Percentiles rank a stretch among this genome's conserved stretches.
These are phyloP conservation scores for Candida neerlandica DNA, from an alignment of 1,139 yeast genomes.

Conservation along the genomic window DNA sequence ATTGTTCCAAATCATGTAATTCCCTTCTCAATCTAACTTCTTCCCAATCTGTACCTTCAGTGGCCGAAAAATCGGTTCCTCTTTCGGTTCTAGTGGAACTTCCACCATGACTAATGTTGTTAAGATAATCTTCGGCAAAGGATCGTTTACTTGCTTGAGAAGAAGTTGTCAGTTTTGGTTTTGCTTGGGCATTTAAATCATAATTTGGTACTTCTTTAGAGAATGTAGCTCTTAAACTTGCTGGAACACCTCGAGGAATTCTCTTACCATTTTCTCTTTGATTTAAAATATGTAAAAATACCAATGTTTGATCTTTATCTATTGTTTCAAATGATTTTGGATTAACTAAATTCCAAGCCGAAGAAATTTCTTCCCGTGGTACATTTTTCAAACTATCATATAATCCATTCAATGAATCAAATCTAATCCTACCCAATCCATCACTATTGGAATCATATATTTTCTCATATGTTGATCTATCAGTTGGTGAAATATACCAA, in stretches of 20 bases:
- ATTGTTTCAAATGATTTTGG: conserved; percentile 86
- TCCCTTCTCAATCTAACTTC: conserved; percentile 82
- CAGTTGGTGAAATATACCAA: conserved; percentile 95
- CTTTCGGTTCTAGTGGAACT: conserved; percentile 54
- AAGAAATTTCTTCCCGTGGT: conserved; percentile 83
- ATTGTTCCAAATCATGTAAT: conserved; percentile 68
- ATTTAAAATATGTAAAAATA: conserved; percentile 85
- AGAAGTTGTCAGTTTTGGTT: conserved; percentile 39
- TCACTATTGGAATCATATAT: conserved; percentile 79
- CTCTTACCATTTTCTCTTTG: conserved; percentile 87
- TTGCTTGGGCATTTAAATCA: conserved; percentile 46
- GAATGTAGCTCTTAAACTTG: conserved; percentile 86
- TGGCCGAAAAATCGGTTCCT: conserved; percentile 76
- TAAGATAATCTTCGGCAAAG: conserved; percentile 45
- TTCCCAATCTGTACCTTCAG: conserved; percentile 84
- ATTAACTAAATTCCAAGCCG: conserved; percentile 94
- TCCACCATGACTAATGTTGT: conserved; percentile 45
- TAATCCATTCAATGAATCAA: conserved; percentile 68
- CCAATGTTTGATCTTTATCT: conserved; percentile 90
- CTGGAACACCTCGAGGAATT: conserved; percentile 94
- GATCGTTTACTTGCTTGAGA: conserved; percentile 23
- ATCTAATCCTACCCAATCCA: conserved; percentile 78
- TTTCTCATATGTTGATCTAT: conserved; percentile 74
- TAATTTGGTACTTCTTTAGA: conserved; percentile 84
- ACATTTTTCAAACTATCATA: conserved; percentile 70